Percentiles rank a stretch among this genome's conserved stretches.
Conservation (phyloP, 129 eudicot species). For the Escallonia herrerae region DNA sequence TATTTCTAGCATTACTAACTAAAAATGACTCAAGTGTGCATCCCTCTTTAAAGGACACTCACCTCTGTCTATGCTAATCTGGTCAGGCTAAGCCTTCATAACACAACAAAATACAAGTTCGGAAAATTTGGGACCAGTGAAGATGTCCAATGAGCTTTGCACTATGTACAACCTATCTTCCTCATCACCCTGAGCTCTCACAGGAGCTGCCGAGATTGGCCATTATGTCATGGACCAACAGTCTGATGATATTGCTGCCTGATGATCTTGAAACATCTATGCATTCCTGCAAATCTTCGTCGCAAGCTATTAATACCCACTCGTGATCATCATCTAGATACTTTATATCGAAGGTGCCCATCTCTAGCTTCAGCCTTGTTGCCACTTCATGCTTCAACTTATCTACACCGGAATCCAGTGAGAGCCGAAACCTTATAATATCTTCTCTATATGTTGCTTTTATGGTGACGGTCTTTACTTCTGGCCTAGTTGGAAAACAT, state of each 20-base stretch:
- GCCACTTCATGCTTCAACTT: constrained; percentile 73
- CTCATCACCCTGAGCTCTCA: constrained; percentile 54
- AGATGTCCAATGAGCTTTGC: background rate
- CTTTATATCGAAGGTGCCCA: constrained; percentile 63
- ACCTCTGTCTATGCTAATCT: background rate
- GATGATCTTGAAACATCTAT: constrained; percentile 47
- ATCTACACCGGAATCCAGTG: constrained; percentile 34
- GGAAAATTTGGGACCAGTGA: too few relatives aligned
- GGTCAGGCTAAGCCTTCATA: background rate
- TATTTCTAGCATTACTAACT: background rate
- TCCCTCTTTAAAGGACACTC: background rate
- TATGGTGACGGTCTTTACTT: constrained; percentile 50
- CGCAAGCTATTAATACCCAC: constrained; percentile 74
- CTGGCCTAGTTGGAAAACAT: constrained; percentile 41
- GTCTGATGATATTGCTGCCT: constrained; percentile 55
- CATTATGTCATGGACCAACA: constrained; percentile 63
- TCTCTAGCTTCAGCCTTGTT: constrained; percentile 63
- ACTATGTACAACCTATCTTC: background rate
- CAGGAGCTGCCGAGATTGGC: constrained; percentile 75
- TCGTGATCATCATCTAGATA: constrained; percentile 88
- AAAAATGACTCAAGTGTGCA: background rate
- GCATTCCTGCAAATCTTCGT: constrained; percentile 81
- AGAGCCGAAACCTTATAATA: constrained; percentile 69
- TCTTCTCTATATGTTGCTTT: constrained; percentile 81
- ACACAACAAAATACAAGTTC: background rate